Base-by-base conservation (phyloP, 495 filamentous ascomycete genomes). In the Glutinoglossum americanum region DNA sequence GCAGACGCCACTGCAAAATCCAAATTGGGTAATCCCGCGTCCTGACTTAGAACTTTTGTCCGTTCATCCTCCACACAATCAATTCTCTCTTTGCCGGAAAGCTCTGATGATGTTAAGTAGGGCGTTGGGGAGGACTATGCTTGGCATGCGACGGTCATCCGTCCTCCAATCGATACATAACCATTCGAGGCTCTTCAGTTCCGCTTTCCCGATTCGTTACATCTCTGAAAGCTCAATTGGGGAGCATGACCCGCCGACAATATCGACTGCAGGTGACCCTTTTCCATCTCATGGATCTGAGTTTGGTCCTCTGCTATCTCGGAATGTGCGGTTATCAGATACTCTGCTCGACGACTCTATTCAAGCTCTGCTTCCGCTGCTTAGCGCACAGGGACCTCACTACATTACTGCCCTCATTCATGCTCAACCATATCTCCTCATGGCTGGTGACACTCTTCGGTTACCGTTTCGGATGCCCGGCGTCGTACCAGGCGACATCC, bases 401-500 rank as follows among this genome's bases (percentile, higher is more conserved):
- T 98, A 93, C 76, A 79, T 92, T 59, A 84, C 81, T 27, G 75
- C 84, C 10, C 86, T 92, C 70, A 80, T 98, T 64, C 87, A 98
- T 72, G 83, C 80, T 3, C 76, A 76, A 21, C 87, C 89, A 19
- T 98, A 94, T 77, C 87, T 97, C 5, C 77, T 97, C 60, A 97
- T 88, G 0, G 71, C 69, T 35, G 93, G 92, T 60, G 92, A 97
- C 67, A 76, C 75, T 41, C 62, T 98, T 1, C 86, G 87, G n/a
- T 80, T 98, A 45, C 93, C 92, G n/a, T 97, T 97, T 76, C 78
- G 78, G 61, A 88, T 97, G 84, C 82, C 83, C 27, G 80, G 78
- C 28, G 90, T 93, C 1, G 70, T 75, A 55, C 80, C 87, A 0
- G 92, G 92, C 0, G 88, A 95, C 64, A 69, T 87, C 37, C 71